A percentile compares a stretch with the other conserved stretches of the same genome.
These are phyloP conservation scores for Terfezia boudieri DNA, from an alignment of 495 filamentous ascomycete species.

Conservation along the genomic window DNA sequence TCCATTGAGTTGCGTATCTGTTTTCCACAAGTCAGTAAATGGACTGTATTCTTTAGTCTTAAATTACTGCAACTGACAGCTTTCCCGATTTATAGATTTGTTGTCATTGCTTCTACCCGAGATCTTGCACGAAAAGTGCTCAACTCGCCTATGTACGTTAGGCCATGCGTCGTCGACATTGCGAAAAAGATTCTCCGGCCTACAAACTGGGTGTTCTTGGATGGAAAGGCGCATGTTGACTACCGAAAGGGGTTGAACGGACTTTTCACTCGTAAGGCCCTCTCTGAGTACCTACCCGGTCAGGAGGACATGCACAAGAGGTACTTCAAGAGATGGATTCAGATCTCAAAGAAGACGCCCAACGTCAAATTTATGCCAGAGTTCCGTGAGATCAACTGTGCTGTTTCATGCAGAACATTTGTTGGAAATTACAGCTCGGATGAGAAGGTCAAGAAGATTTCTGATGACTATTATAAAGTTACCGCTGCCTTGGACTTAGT, in stretches of 20 bases:
- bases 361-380: conserved; percentile 71
- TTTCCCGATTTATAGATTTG: conserved; percentile 39
- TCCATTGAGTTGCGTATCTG: conserved; percentile 82
- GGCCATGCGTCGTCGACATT: conserved; percentile 90
- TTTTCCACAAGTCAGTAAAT: conserved; percentile 87
- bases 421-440: conserved; percentile 89
- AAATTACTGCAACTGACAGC: background rate
- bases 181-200: conserved; percentile 84
- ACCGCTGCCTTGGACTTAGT: conserved; percentile 91
- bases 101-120: conserved; percentile 86
- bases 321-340: conserved; percentile 59
- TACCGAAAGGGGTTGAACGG: conserved; percentile 92
- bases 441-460: conserved; percentile 76
- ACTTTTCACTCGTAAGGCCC: conserved; percentile 77
- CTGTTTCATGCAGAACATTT: conserved; percentile 84
- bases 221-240: conserved; percentile 85
- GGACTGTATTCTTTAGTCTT: background rate
- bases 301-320: conserved; percentile 78
- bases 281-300: conserved; percentile 72
- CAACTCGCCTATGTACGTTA: conserved; percentile 81
- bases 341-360: conserved; percentile 49
- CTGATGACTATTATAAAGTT: conserved; percentile 90
- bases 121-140: conserved; percentile 95
- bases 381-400: conserved; percentile 92
- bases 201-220: conserved; percentile 93